These are phyloP conservation scores for Aschersonia sp. DNA, from an alignment of 2,329 filamentous ascomycete species.

Conservation along the genomic window DNA sequence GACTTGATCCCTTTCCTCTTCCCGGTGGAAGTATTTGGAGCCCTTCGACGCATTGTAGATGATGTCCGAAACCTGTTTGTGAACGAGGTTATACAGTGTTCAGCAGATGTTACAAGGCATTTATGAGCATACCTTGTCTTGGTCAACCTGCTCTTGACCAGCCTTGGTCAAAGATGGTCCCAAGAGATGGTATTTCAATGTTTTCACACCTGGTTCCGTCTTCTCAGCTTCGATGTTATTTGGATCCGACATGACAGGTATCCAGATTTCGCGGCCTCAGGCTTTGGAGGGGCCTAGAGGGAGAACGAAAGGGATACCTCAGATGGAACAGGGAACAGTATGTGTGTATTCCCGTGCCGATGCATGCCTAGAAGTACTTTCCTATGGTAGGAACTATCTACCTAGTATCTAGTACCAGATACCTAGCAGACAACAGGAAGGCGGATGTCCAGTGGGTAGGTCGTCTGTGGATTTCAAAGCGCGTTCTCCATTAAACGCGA, in stretches of 20 bases:
- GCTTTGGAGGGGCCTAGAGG: too few relatives aligned
- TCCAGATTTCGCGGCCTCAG: too few relatives aligned
- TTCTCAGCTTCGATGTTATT: neutral
- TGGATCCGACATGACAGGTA: too few relatives aligned
- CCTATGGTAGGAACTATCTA: too few relatives aligned
- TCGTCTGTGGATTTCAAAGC: neutral
- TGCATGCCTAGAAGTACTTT: too few relatives aligned
- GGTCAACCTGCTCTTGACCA: slow-evolving; percentile 86
- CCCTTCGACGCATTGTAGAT: slow-evolving; percentile 96
- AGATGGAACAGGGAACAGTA: too few relatives aligned
- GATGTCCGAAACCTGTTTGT: slow-evolving; percentile 65
- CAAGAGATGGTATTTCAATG: slow-evolving; percentile 77
- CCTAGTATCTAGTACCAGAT: too few relatives aligned
- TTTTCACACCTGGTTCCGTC: slow-evolving; percentile 25
- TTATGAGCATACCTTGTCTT: slow-evolving; percentile 48
- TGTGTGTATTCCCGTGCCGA: too few relatives aligned
- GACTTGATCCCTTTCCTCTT: slow-evolving; percentile 66
- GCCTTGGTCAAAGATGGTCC: slow-evolving; percentile 89
- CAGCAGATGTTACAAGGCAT: too few relatives aligned
- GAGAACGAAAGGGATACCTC: too few relatives aligned
- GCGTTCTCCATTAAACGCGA: neutral
- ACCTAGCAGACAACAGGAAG: neutral
- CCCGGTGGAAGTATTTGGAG: slow-evolving; percentile 89
- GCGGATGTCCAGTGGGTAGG: neutral
- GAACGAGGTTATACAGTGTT: neutral